phyloP scores from a whole-genome alignment of 495 filamentous ascomycete genomes.

The Penicillium riverlandense region DNA sequence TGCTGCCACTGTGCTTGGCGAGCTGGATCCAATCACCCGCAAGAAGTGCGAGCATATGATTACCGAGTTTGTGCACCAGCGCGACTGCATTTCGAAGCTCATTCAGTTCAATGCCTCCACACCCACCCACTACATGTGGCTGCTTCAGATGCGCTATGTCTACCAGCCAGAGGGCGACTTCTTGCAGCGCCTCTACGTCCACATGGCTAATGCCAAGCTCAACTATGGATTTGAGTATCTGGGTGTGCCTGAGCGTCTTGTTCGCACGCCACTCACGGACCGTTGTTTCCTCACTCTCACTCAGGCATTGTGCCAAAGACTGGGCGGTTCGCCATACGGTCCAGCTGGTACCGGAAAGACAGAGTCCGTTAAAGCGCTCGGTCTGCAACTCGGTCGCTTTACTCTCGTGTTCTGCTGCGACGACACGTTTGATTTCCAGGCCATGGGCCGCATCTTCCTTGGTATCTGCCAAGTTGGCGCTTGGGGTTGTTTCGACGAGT shows the following conservation, averaged over 20 bases:
- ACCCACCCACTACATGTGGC: constrained; percentile 84
- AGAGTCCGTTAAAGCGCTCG: constrained; percentile 95
- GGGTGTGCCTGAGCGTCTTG: constrained; percentile 89
- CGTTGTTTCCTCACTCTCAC: constrained; percentile 97
- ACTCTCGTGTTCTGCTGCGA: constrained; percentile 99
- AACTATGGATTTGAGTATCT: constrained; percentile 98
- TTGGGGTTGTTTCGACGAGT: constrained; percentile 99
- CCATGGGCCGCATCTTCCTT: constrained; percentile 98
- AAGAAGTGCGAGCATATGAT: constrained; percentile 99
- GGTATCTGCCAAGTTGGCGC: constrained; percentile 99
- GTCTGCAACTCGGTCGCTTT: constrained; percentile 92
- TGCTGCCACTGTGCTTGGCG: constrained; percentile 81
- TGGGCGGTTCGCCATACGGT: constrained; percentile 95
- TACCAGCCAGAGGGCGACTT: constrained; percentile 76
- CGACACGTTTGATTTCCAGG: constrained; percentile 98
- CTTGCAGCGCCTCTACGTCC: constrained; percentile 77
- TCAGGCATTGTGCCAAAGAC: constrained; percentile 87
- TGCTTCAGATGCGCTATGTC: constrained; percentile 96
- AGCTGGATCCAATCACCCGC: constrained; percentile 75
- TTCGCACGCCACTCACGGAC: constrained; percentile 92
- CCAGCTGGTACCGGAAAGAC: constrained; percentile 99
- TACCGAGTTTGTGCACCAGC: constrained; percentile 96
- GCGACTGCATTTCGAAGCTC: constrained; percentile 82
- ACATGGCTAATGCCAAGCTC: constrained; percentile 94
- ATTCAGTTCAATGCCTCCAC: constrained; percentile 64